These are phyloP conservation scores for Linderina pennispora DNA, from an alignment of 192 early-diverging fungal genomes.

Conservation along the genomic window DNA sequence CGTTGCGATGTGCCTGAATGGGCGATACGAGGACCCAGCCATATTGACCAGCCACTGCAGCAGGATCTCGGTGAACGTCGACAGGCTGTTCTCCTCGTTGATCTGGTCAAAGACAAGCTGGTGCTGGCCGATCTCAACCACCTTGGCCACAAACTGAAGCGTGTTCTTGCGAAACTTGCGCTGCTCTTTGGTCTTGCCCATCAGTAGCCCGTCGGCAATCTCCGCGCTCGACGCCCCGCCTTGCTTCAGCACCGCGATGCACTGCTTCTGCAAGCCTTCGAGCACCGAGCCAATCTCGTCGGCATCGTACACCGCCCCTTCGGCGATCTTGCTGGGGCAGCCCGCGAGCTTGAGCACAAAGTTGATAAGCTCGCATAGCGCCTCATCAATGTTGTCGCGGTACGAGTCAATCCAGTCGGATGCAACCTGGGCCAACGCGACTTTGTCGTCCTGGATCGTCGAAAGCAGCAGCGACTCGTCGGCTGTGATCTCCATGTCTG, in stretches of 20 bases:
- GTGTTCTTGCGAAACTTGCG: slow-evolving; percentile 63
- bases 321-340: slow-evolving; percentile 42
- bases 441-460: slow-evolving; percentile 45
- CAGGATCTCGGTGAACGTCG: slow-evolving; percentile 53
- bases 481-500: too few relatives aligned
- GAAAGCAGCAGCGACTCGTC: slow-evolving; percentile 25
- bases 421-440: slow-evolving; percentile 55
- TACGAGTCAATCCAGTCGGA: slow-evolving; percentile 70
- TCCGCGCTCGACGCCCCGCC: slow-evolving; percentile 5
- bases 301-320: slow-evolving; percentile 52
- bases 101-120: slow-evolving; percentile 55
- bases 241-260: slow-evolving; percentile 19
- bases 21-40: slow-evolving; percentile 73
- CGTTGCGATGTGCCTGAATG: slow-evolving; percentile 89
- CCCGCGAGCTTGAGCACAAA: slow-evolving; percentile 58
- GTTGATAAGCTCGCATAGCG: slow-evolving; percentile 67
- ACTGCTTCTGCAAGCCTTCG: slow-evolving; percentile 48
- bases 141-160: slow-evolving; percentile 57
- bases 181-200: slow-evolving; percentile 58
- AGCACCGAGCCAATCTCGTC: slow-evolving; percentile 47
- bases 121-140: slow-evolving; percentile 56
- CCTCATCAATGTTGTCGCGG: slow-evolving; percentile 44
- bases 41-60: slow-evolving; percentile 61
- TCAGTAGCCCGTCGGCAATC: slow-evolving; percentile 70
- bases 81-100: slow-evolving; percentile 23